Evolutionary conservation across 2,329 filamentous ascomycete species (phyloP), one percentile per base, ranked within the genome.

Genomic region (Colletotrichum lupini): DNA sequence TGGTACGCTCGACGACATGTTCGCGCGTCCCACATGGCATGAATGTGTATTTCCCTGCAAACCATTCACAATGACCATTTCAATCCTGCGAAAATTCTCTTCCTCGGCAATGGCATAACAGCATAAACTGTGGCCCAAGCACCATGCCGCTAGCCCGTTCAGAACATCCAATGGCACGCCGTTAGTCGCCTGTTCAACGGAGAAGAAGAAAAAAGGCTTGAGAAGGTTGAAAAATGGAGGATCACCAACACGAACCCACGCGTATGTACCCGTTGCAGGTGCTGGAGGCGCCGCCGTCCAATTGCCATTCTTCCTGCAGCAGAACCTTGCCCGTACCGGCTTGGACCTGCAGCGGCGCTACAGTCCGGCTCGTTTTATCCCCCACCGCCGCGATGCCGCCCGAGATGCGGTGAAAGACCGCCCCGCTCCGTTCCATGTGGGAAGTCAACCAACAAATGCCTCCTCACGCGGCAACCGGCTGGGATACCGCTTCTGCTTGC

Each of bases 331-430:
- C 67, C 67, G 32, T 70, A 68, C 67, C 56, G 70, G 67, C 24
- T 49, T 73, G 67, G 67, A 73, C 60, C 70, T 73, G 67, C 67
- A 73, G 67, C 70, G 70, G 53, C 46, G 60, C 58, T n/a, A 55
- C 26, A 70, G 60, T 46, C 70, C 70, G 67, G 70, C 70, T 28
- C 59, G 70, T 46, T 49, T 64, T 60, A 28, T 46, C 53, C 69
- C 60, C 70, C 67, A 70, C 60, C 70, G 60, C 70, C 67, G 70
- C 69, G 55, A 16, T 65, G 46, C 67, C 60, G 55, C 55, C 67
- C 70, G 70, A 70, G 56, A 73, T 73, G 70, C 70, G 70, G 70
- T 73, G 70, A 73, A 73, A 65, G 70, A 28, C 60, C 53, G 70
- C 70, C 42, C 61, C 42, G 68, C 42, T 60, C 53, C 66, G 68